Conservation (phyloP, 805 yeast genomes). For the Ogataea philodendri region DNA sequence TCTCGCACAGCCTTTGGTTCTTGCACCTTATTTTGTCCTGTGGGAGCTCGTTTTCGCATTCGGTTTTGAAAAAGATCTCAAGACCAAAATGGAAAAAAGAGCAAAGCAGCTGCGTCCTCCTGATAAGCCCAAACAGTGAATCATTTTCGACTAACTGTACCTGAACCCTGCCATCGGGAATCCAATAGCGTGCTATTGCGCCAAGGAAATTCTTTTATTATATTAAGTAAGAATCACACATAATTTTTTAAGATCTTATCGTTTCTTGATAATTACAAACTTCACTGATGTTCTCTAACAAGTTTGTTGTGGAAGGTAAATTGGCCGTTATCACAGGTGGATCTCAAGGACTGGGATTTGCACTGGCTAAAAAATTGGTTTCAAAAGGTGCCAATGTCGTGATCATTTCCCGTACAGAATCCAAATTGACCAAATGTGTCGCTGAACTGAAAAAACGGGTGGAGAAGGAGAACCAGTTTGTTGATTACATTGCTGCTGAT, state of each 20-base stretch:
- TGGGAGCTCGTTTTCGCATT: constrained; percentile 69
- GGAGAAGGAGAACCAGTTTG: constrained; percentile 32
- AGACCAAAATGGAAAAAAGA: constrained; percentile 46
- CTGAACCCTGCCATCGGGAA: too few relatives aligned
- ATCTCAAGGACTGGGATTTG: constrained; percentile 90
- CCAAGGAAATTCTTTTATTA: too few relatives aligned
- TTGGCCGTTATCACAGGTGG: constrained; percentile 85
- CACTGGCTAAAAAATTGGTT: constrained; percentile 54
- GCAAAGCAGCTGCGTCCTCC: constrained; percentile 38
- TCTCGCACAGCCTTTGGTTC: constrained; percentile 75
- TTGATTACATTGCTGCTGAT: constrained; percentile 59
- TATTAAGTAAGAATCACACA: too few relatives aligned
- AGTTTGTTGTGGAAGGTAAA: constrained; percentile 41
- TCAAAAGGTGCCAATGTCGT: constrained; percentile 60
- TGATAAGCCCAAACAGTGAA: constrained; percentile 29
- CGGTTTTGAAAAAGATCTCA: constrained; percentile 59
- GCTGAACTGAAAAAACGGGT: constrained; percentile 38
- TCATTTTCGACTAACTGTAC: too few relatives aligned
- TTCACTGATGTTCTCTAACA: constrained; percentile 9
- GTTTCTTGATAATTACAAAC: too few relatives aligned
- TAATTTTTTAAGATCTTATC: too few relatives aligned
- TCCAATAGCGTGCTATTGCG: too few relatives aligned
- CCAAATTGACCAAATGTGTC: constrained; percentile 53
- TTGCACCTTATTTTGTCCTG: constrained; percentile 88
- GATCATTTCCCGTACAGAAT: constrained; percentile 73